Conservation (phyloP, 805 yeast species). For the Sugiyamaella marilandica region DNA sequence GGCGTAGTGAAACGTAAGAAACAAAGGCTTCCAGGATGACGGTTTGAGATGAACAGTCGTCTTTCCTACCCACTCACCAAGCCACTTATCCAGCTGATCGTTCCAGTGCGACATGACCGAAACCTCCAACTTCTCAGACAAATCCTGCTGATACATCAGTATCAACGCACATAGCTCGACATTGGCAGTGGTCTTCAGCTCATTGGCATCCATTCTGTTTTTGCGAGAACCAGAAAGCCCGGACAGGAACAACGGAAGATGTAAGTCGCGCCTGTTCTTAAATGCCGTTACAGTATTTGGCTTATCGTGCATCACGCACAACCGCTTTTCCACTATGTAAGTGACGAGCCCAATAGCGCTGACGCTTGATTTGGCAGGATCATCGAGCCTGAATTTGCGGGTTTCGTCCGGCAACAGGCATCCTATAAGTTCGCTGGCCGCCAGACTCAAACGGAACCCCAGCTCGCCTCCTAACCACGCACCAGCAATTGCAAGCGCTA, state of each 20-base stretch:
- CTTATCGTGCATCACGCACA: conserved; percentile 20
- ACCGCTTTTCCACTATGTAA: conserved; percentile 22
- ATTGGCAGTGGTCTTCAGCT: conserved; percentile 22
- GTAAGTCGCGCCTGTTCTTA: conserved; percentile 4
- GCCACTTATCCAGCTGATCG: conserved; percentile 22
- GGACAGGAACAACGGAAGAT: conserved; percentile 10
- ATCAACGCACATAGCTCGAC: conserved; percentile 22
- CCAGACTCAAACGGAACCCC: conserved; percentile 19
- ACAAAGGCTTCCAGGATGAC: conserved; percentile 22
- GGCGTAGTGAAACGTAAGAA: conserved; percentile 23
- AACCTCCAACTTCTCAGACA: conserved; percentile 10
- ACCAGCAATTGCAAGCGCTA: conserved; percentile 19
- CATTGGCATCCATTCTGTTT: conserved; percentile 5
- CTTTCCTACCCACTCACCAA: conserved; percentile 21
- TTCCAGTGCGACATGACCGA: conserved; percentile 19
- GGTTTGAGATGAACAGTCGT: conserved; percentile 19
- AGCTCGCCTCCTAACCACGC: conserved; percentile 24
- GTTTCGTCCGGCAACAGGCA: conserved; percentile 15
- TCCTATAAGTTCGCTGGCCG: conserved; percentile 19
- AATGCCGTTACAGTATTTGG: conserved; percentile 2
- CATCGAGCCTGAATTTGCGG: neutral
- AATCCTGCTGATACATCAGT: conserved; percentile 19
- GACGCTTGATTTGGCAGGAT: conserved; percentile 1
- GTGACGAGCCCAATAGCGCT: conserved; percentile 21
- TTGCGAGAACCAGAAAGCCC: conserved; percentile 4